Evolutionary conservation across 1,139 yeast genomes (phyloP), one percentile per base, ranked within the genome.

Genomic region (Diutina catenulata): DNA sequence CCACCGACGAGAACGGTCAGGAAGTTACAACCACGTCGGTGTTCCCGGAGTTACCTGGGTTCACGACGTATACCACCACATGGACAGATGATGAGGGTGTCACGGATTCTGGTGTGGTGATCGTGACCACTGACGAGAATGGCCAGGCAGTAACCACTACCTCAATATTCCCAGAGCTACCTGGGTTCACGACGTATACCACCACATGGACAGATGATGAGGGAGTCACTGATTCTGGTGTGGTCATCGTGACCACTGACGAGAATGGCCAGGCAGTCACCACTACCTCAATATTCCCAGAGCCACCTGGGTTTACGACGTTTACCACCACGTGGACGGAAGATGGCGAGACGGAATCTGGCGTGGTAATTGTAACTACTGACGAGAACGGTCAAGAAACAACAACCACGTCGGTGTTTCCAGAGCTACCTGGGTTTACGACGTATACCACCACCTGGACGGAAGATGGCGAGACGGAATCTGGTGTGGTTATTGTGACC

Each of bases 61-160:
- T 25, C 14, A 31, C 35, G 7, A 19, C n/a, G 23, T 21, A 20
- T 18, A 31, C 35, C 25, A 31, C 35, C 5, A 21, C 35, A 14
- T 21, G 26, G 26, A 21, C 25, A 14, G 3, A 16, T 13, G 21
- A 25, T n/a, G 9, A 20, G 9, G 25, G 21, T 6, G 35, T 25
- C 13, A 31, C 35, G 8, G 35, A n/a, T 4, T 14, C 25, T 31
- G 25, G 35, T 21, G 35, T 31, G 4, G 33, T 31, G 20, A 25
- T 20, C 7, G 33, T 31, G 10, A 31, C 33, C n/a, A n/a, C n/a
- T n/a, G n/a, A n/a, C n/a, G n/a, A n/a, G n/a, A n/a, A n/a, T n/a
- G n/a, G n/a, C n/a, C n/a, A n/a, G n/a, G n/a, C n/a, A n/a, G n/a
- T n/a, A n/a, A n/a, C n/a, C n/a, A n/a, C n/a, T n/a, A n/a, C n/a